Conservation (phyloP, 345 rosid species). For the Tarenaya hassleriana region DNA sequence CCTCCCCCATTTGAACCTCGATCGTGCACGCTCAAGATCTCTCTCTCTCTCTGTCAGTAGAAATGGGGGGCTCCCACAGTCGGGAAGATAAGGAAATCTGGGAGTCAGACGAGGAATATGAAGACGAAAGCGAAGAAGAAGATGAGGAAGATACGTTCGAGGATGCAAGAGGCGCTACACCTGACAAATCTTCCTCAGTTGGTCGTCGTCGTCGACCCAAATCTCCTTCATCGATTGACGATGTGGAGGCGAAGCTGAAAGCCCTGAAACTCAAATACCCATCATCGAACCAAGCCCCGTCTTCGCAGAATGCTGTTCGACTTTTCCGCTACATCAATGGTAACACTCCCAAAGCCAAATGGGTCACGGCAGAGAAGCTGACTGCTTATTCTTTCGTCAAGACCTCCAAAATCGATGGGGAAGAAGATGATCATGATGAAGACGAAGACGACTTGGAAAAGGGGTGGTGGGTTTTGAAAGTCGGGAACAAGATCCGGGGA, state of each 20-base stretch:
- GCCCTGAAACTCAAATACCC: conserved; percentile 63
- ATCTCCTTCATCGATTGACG: conserved; percentile 54
- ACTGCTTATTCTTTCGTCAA: conserved; percentile 52
- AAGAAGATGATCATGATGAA: conserved; percentile 26
- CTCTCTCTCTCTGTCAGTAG: no score
- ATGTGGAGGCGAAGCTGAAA: conserved; percentile 57
- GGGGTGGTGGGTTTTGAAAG: conserved; percentile 58
- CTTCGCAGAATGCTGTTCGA: conserved; percentile 40
- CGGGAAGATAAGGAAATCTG: no score
- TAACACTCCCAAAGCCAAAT: conserved; percentile 73
- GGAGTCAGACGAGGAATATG: no score
- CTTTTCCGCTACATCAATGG: conserved; percentile 68
- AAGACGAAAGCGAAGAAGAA: background rate
- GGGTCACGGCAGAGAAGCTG: conserved; percentile 62
- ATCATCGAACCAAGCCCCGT: conserved; percentile 26
- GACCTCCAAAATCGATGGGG: conserved; percentile 28
- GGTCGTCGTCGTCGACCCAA: conserved; percentile 26
- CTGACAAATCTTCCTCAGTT: conserved; percentile 36
- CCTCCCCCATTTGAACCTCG: background rate
- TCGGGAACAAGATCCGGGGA: conserved; percentile 46
- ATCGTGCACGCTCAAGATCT: no score
- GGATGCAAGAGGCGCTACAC: conserved; percentile 46
- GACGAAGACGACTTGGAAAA: conserved; percentile 27
- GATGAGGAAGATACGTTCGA: conserved; percentile 41
- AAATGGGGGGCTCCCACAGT: no score